Evolutionary conservation across 768 basidiomycete species (phyloP).

Genomic region (Lanmaoa rubissima): DNA sequence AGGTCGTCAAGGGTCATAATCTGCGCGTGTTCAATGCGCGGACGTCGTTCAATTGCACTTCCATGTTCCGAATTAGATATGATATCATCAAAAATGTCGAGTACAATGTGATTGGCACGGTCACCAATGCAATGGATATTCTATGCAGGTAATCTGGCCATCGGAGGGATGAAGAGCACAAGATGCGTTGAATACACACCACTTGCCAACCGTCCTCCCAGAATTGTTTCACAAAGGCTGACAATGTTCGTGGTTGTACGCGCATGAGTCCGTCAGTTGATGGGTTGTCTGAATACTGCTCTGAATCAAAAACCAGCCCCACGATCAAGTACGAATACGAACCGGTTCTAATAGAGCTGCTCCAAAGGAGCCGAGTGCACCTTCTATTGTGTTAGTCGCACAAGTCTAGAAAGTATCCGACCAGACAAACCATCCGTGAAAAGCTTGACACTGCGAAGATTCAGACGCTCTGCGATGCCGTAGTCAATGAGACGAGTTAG

Average conservation of each 20-base stretch:
- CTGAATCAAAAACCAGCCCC: background rate
- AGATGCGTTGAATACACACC: constrained; percentile 43
- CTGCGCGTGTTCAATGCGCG: constrained; percentile 92
- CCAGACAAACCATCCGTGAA: constrained; percentile 62
- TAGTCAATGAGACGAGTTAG: constrained; percentile 60
- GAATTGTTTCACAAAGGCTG: constrained; percentile 55
- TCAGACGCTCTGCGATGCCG: constrained; percentile 51
- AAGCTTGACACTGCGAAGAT: constrained; percentile 67
- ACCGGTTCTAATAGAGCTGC: constrained; percentile 79
- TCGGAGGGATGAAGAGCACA: background rate
- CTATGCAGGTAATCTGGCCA: constrained; percentile 38
- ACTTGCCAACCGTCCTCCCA: constrained; percentile 81
- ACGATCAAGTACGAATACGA: background rate
- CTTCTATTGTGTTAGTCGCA: constrained; percentile 33
- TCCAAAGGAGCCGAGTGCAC: constrained; percentile 90
- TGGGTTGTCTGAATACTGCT: constrained; percentile 71
- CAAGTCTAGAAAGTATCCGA: background rate
- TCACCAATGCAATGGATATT: constrained; percentile 91
- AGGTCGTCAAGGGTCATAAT: constrained; percentile 76
- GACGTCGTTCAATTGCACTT: constrained; percentile 47
- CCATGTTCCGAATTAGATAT: constrained; percentile 32
- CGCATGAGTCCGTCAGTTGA: constrained; percentile 70
- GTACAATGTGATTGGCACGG: constrained; percentile 76
- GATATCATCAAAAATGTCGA: constrained; percentile 79
- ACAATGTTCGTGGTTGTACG: constrained; percentile 50